Conservation (phyloP, 1,284 basidiomycete genomes). For the Malassezia arunalokei region DNA sequence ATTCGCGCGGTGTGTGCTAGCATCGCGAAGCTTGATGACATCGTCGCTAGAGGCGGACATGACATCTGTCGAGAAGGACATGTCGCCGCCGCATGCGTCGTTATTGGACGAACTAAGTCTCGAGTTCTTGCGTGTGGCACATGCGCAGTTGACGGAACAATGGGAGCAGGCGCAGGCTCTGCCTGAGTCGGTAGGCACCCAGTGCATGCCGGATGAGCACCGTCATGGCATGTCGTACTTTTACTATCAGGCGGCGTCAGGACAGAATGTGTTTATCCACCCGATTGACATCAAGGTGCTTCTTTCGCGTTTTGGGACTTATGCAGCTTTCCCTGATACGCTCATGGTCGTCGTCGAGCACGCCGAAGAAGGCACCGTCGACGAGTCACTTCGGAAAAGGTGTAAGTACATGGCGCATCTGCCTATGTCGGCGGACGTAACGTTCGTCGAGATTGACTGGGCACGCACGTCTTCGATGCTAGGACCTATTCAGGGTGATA, state of each 20-base stretch:
- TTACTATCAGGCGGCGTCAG: conserved; percentile 89
- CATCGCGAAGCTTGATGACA: conserved; percentile 64
- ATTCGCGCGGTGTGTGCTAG: conserved; percentile 91
- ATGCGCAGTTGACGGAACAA: conserved; percentile 33
- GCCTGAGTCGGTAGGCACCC: not conserved
- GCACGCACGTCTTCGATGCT: conserved; percentile 19
- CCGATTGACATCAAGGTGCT: conserved; percentile 91
- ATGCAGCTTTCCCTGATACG: conserved; percentile 69
- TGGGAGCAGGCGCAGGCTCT: conserved; percentile 19
- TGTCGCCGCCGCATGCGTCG: conserved; percentile 44
- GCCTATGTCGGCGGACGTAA: conserved; percentile 79
- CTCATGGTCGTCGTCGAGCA: conserved; percentile 69
- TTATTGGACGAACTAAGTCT: conserved; percentile 64
- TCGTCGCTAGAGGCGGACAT: conserved; percentile 63
- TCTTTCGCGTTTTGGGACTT: conserved; percentile 68
- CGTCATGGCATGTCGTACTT: conserved; percentile 54
- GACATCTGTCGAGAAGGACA: conserved; percentile 59
- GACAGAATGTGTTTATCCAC: conserved; percentile 80
- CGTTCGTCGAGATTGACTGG: conserved; percentile 77
- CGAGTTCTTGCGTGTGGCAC: conserved; percentile 66
- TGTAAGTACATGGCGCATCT: conserved; percentile 92
- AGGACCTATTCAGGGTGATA: conserved; percentile 17
- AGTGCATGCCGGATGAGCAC: not conserved
- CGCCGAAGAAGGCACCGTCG: conserved; percentile 58
- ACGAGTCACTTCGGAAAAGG: conserved; percentile 79